Percentiles rank a stretch among this genome's conserved stretches.
Conservation (phyloP, 495 filamentous ascomycete species). For the Hyaloscypha hepaticicola region DNA sequence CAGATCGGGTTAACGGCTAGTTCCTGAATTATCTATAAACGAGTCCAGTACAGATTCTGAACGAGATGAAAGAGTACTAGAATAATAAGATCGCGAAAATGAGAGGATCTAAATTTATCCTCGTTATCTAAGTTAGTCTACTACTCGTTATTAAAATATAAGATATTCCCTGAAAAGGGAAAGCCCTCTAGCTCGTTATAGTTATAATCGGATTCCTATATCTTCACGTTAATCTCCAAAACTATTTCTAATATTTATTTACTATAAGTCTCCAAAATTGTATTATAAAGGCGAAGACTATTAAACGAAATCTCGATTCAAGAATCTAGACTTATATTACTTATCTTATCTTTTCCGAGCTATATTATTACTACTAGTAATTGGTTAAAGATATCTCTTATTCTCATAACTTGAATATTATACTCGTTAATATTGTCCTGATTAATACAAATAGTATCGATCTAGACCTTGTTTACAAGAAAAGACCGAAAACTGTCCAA, state of each 20-base stretch:
- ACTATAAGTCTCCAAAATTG: neutral
- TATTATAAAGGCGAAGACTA: neutral
- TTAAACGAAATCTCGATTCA: neutral
- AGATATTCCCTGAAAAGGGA: slow-evolving; percentile 4
- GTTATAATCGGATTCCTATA: slow-evolving; percentile 18
- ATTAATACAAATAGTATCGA: slow-evolving; percentile 2
- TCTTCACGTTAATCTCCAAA: slow-evolving; percentile 14
- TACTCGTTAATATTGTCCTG: neutral
- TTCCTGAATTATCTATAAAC: slow-evolving; percentile 27
- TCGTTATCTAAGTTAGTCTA: slow-evolving; percentile 10
- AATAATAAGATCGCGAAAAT: slow-evolving; percentile 14
- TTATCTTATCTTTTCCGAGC: slow-evolving; percentile 6
- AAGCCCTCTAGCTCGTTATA: slow-evolving; percentile 19
- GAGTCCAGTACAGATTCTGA: slow-evolving; percentile 24
- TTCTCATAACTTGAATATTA: neutral
- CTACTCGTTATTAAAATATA: slow-evolving; percentile 1
- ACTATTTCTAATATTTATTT: slow-evolving; percentile 1
- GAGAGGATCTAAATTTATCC: slow-evolving; percentile 15
- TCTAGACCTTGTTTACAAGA: neutral
- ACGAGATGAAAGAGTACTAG: slow-evolving; percentile 9
- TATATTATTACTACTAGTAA: slow-evolving; percentile 4
- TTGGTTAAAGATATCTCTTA: neutral
- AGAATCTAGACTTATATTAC: neutral
- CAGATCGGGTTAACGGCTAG: slow-evolving; percentile 20
- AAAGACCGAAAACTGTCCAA: slow-evolving; percentile 18